phyloP scores from a whole-genome alignment of 805 yeast genomes.

The Wickerhamiella azymoides region DNA sequence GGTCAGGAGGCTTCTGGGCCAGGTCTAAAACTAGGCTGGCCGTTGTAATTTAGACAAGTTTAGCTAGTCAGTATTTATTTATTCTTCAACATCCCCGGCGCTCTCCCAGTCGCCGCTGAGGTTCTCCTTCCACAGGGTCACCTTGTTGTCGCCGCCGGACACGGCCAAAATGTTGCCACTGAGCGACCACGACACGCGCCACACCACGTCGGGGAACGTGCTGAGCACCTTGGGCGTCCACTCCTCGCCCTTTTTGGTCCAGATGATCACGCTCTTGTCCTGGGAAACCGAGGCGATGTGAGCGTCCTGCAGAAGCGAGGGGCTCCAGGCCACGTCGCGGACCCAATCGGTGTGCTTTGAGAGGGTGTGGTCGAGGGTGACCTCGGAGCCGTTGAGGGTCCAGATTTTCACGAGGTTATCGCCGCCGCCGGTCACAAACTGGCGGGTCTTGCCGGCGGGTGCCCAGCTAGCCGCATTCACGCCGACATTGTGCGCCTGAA shows the following conservation, averaged over 20 bases:
- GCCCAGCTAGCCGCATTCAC: slow-evolving; percentile 96
- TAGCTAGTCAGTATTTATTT: too few species aligned
- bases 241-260: slow-evolving; percentile 62
- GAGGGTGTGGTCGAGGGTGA: slow-evolving; percentile 59
- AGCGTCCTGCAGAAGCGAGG: slow-evolving; percentile 70
- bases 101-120: slow-evolving; percentile 89
- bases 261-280: slow-evolving; percentile 84
- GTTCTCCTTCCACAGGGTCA: slow-evolving; percentile 92
- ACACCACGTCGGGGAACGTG: slow-evolving; percentile 89
- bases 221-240: slow-evolving; percentile 76
- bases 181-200: slow-evolving; percentile 97
- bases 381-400: slow-evolving; percentile 51
- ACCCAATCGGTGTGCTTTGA: slow-evolving; percentile 98
- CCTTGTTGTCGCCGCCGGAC: slow-evolving; percentile 91
- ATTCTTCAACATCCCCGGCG: slow-evolving; percentile 76
- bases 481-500: slow-evolving; percentile 84
- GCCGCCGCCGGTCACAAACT: slow-evolving; percentile 89
- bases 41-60: background rate
- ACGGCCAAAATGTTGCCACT: slow-evolving; percentile 93
- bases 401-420: slow-evolving; percentile 89
- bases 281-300: slow-evolving; percentile 95
- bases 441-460: slow-evolving; percentile 21
- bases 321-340: slow-evolving; percentile 97
- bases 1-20: background rate
- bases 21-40: background rate